Conservation (phyloP, 441 rosid species). For the Pelargonium australe region DNA sequence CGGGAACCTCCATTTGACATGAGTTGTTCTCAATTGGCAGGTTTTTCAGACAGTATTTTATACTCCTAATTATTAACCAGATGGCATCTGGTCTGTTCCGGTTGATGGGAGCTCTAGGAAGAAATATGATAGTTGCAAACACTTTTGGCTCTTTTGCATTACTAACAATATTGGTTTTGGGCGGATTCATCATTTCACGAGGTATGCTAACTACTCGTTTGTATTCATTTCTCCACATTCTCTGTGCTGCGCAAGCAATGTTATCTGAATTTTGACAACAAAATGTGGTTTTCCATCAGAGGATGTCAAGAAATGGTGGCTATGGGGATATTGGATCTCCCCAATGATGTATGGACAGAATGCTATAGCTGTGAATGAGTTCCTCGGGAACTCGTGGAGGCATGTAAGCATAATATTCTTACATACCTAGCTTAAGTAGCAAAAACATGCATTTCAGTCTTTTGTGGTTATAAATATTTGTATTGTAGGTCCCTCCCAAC, state of each 20-base stretch:
- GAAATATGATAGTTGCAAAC: constrained; percentile 62
- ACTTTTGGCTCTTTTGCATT: constrained; percentile 61
- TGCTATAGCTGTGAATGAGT: constrained; percentile 48
- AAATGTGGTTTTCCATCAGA: not conserved
- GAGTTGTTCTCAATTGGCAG: constrained; percentile 30
- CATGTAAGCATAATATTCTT: constrained; percentile 27
- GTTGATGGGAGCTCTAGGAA: constrained; percentile 47
- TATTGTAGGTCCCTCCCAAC: constrained; percentile 25
- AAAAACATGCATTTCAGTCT: not conserved
- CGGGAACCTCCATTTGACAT: not conserved
- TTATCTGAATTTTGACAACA: not conserved
- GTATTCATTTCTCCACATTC: not conserved
- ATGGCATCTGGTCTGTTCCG: constrained; percentile 71
- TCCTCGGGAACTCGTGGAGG: constrained; percentile 66
- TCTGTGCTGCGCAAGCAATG: not conserved
- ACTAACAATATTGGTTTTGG: constrained; percentile 42
- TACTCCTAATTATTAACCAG: constrained; percentile 50
- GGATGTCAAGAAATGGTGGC: constrained; percentile 7
- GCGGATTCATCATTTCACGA: constrained; percentile 68
- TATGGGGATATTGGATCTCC: constrained; percentile 8
- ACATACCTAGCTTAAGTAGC: not conserved
- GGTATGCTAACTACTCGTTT: constrained; percentile 27
- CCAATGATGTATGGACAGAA: constrained; percentile 8
- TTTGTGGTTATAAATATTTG: constrained; percentile 5
- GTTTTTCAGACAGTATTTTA: constrained; percentile 55